phyloP scores from a whole-genome alignment of 208 protist genomes.

The Trypanosoma cruzi region DNA sequence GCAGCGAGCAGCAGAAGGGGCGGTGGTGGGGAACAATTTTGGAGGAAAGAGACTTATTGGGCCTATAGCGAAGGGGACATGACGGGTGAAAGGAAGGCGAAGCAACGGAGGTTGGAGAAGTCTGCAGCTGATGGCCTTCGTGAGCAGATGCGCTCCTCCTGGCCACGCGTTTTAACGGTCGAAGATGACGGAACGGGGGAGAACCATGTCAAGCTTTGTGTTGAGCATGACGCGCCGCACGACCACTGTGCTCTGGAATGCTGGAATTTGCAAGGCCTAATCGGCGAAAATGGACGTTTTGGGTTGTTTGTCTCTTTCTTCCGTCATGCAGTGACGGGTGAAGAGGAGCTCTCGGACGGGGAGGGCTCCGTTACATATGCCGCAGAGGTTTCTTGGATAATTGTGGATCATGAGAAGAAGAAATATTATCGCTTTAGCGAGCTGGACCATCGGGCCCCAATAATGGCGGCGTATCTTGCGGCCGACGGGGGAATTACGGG shows the following conservation, averaged over 20 bases:
- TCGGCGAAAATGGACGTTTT: conserved; percentile 38
- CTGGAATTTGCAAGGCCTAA: conserved; percentile 44
- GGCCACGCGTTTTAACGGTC: conserved; percentile 26
- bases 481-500: conserved; percentile 34
- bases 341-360: conserved; percentile 35
- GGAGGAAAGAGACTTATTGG: background rate
- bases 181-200: conserved; percentile 13
- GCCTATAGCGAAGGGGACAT: background rate
- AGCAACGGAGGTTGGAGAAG: background rate
- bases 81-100: background rate
- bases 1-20: too few species aligned
- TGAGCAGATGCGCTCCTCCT: conserved; percentile 38
- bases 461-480: conserved; percentile 43
- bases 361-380: conserved; percentile 29
- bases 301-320: conserved; percentile 46
- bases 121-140: conserved; percentile 32
- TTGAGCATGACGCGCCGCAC: conserved; percentile 46
- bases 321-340: conserved; percentile 35
- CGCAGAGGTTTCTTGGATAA: conserved; percentile 45
- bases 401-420: conserved; percentile 48
- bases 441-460: conserved; percentile 43
- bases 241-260: conserved; percentile 41
- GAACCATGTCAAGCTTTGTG: conserved; percentile 21
- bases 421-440: conserved; percentile 63
- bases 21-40: too few species aligned